Evolutionary conservation across 1,284 basidiomycete genomes (phyloP), one percentile per base, ranked within the genome.

Genomic region (Ganoderma resinaceum): DNA sequence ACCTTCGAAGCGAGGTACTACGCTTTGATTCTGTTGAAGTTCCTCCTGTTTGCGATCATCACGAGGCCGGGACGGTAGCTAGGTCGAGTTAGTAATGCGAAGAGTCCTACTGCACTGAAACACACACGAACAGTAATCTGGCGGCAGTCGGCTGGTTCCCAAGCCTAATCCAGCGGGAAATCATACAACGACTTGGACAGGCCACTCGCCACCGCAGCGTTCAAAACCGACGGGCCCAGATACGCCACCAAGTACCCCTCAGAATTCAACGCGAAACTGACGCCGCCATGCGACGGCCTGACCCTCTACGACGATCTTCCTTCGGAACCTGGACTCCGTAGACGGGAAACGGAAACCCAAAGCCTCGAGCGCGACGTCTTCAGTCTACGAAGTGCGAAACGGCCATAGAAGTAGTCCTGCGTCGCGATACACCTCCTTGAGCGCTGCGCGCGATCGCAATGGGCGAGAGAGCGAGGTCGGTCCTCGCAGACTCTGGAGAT

Each of bases 251-350:
- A 90, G 0, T 85, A 79, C 7, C 83, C 86, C 31, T 90, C 86
- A 2, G 82, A 82, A 9, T 91, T 91, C 14, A 82, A 75, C 68
- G 85, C 87, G n/a, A 85, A 74, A 64, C 83, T 84, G 79, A 93
- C 89, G 0, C 91, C 91, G 1, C 83, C 42, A 43, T 6, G 42
- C 80, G 8, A 73, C 73, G 6, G 75, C 77, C 63, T 76, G 68
- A 26, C 63, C 49, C 20, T 63, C 67, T 5, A 73, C 68, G 35
- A 62, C 66, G 53, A 83, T 75, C 65, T 80, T 74, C 69, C 77
- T 81, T 62, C 80, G 65, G 23, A 85, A 72, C 1, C 77, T 75
- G 31, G 85, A 68, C 2, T 87, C 86, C 29, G 80, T 76, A 8
- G 82, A 78, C 23, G 77, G 76, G 63, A 80, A 79, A 68, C 80